phyloP scores from a whole-genome alignment of 2,329 filamentous ascomycete genomes.

The Exutisphaerella laricina region DNA sequence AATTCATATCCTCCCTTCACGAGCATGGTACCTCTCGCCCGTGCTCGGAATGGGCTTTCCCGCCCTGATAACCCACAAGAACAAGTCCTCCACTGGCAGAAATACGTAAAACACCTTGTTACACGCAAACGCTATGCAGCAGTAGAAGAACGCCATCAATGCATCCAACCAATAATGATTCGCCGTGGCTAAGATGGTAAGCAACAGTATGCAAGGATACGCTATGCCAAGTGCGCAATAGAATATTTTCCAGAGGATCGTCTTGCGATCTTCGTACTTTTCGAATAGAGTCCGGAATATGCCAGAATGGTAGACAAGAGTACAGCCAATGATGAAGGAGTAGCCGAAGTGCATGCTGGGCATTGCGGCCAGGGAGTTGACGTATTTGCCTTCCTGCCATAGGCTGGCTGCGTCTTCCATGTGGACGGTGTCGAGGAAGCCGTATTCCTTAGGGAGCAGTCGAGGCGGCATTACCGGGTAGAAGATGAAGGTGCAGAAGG shows the following conservation, averaged over 20 bases:
- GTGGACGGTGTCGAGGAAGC: slow-evolving; percentile 41
- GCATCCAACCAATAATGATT: slow-evolving; percentile 56
- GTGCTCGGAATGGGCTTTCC: slow-evolving; percentile 51
- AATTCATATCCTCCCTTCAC: slow-evolving; percentile 15
- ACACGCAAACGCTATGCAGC: slow-evolving; percentile 40
- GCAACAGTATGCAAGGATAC: slow-evolving; percentile 51
- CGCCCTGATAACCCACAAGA: slow-evolving; percentile 44
- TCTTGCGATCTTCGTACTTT: slow-evolving; percentile 40
- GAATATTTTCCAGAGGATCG: slow-evolving; percentile 38
- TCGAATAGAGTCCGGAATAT: slow-evolving; percentile 35
- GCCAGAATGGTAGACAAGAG: slow-evolving; percentile 47
- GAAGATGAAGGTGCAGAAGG: slow-evolving; percentile 46
- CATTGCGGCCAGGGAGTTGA: slow-evolving; percentile 41
- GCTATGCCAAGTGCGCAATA: slow-evolving; percentile 45
- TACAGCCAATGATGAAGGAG: slow-evolving; percentile 47
- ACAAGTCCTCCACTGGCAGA: slow-evolving; percentile 47
- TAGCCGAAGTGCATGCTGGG: slow-evolving; percentile 50
- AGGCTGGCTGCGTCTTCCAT: slow-evolving; percentile 41
- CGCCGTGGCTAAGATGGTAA: slow-evolving; percentile 55
- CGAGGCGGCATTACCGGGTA: slow-evolving; percentile 49
- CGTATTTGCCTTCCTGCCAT: slow-evolving; percentile 43
- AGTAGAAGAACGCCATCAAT: slow-evolving; percentile 42
- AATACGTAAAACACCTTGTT: slow-evolving; percentile 48
- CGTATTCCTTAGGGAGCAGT: slow-evolving; percentile 39
- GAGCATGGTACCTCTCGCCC: slow-evolving; percentile 38